Evolutionary conservation across 2,329 filamentous ascomycete genomes (phyloP).

Genomic region (Calonectria hawksworthii): DNA sequence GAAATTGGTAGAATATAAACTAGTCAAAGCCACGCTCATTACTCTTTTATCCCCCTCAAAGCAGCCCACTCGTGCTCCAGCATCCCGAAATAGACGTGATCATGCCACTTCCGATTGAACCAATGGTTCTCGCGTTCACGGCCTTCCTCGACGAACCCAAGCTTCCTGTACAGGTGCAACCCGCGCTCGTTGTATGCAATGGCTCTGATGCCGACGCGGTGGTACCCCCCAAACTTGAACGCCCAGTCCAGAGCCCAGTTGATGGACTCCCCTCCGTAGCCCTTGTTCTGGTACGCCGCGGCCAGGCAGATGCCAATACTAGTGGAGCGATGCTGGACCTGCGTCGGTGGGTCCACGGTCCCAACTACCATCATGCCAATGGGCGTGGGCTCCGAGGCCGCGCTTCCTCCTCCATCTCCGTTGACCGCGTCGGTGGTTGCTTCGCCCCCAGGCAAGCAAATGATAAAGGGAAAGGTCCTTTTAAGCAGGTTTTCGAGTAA

Average conservation of each 20-base stretch:
- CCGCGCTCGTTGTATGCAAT: constrained; percentile 60
- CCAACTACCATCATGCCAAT: background rate
- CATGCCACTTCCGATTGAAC: constrained; percentile 58
- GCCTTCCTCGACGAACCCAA: constrained; percentile 62
- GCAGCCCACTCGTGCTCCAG: constrained; percentile 55
- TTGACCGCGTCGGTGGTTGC: too few species aligned
- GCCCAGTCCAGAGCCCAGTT: constrained; percentile 62
- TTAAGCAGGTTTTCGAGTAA: background rate
- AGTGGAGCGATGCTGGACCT: background rate
- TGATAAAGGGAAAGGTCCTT: background rate
- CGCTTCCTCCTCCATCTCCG: background rate
- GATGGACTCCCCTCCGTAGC: constrained; percentile 63
- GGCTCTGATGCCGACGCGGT: constrained; percentile 57
- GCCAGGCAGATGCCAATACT: constrained; percentile 54
- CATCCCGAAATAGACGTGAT: constrained; percentile 52
- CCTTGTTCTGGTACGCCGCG: constrained; percentile 51
- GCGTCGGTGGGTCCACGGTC: background rate
- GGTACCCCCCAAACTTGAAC: constrained; percentile 59
- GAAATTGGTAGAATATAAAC: background rate
- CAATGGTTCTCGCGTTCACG: constrained; percentile 57
- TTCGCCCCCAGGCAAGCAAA: background rate
- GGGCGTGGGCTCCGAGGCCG: background rate
- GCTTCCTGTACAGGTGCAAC: constrained; percentile 56
- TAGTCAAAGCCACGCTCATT: background rate
- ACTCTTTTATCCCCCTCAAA: constrained; percentile 26